Evolutionary conservation across 2,329 filamentous ascomycete species (phyloP), one percentile per base, ranked within the genome.

Genomic region (Alternaria novae-zelandiae): DNA sequence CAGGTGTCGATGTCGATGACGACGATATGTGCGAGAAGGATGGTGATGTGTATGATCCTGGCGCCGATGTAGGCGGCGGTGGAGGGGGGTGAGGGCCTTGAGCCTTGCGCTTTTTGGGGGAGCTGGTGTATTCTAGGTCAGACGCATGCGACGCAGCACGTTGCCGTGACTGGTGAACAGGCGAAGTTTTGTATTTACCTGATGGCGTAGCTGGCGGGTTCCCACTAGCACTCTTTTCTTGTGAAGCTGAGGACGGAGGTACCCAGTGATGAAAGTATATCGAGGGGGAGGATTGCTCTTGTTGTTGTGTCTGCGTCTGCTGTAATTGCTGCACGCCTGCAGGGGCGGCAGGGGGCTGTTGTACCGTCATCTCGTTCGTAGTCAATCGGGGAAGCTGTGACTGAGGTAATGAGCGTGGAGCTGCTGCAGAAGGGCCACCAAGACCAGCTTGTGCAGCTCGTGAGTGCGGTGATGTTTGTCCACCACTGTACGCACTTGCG

Each of bases 231-330:
- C 86, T 69, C 59, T 80, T 78, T 57, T 83, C 85, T 67, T 85
- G 86, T 66, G 88, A 87, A 21, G 85, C 87, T 12, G 66, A 68
- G 13, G 65, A 67, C 13, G 94, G 94, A 49, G 94, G 94, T 63
- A 95, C 91, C 93, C 94, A 97, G 77, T 97, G 93, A 76, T 97
- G 93, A 78, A 97, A 97, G 79, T 93, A 96, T 51, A 97, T 91
- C 21, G 90, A 91, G 0, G 91, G 89, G 44, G 91, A 92, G 17
- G 88, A 86, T 67, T 90, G 84, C 47, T 87, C 81, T 71, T 89
- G 88, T 63, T 86, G 85, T 58, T 88, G 86, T 43, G 81, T 79
- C 57, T 88, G 86, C 45, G 82, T 79, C 58, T 83, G 82, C 60
- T 83, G 82, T 44, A 81, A 65, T 51, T 82, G 82, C 63, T 83